Percentiles rank a stretch among this genome's conserved stretches.
Conservation (phyloP, 345 rosid genomes). For the Barbarea vulgaris region DNA sequence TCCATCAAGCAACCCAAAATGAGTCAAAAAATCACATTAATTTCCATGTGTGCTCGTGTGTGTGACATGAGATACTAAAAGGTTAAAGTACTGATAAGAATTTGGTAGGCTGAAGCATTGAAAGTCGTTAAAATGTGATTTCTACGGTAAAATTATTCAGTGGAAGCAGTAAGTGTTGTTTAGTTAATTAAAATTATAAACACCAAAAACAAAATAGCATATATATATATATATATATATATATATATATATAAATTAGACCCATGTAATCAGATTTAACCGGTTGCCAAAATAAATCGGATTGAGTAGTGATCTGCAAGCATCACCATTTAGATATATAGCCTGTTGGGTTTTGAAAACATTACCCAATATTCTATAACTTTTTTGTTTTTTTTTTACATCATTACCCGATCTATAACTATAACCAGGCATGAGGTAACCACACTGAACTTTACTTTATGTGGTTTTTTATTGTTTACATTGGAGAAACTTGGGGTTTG, state of each 20-base stretch:
- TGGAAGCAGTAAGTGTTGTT: not conserved
- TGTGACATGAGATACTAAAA: not conserved
- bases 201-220: not conserved
- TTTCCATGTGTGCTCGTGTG: not conserved
- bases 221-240: too few relatives aligned
- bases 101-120: not conserved
- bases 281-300: not conserved
- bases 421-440: not conserved
- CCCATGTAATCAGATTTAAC: not conserved
- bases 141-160: not conserved
- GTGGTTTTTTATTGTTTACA: not conserved
- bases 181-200: not conserved
- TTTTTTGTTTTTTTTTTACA: too few relatives aligned
- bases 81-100: not conserved
- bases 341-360: not conserved
- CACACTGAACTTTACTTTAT: not conserved
- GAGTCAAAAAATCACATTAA: conserved; percentile 7
- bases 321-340: conserved; percentile 2
- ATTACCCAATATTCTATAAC: not conserved
- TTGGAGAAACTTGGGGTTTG: not conserved
- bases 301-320: not conserved
- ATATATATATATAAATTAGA: not conserved
- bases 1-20: conserved; percentile 21
- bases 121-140: not conserved
- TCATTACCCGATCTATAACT: not conserved